Conservation (phyloP, 2,329 filamentous ascomycete genomes). For the Trichoderma sp. region DNA sequence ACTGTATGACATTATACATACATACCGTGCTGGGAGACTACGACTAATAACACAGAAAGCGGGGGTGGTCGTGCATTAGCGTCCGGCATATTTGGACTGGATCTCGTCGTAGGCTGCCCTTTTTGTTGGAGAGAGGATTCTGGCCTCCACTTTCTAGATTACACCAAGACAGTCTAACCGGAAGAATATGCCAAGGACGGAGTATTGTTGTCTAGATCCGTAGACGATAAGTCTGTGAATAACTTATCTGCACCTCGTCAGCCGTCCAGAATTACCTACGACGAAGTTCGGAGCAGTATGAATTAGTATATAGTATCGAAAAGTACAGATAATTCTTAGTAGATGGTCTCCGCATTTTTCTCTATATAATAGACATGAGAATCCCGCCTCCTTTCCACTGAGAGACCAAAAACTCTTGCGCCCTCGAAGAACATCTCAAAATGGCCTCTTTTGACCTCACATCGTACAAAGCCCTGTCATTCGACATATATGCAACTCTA, state of each 20-base stretch:
- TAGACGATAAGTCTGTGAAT: not conserved
- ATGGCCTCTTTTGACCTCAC: slow-evolving; percentile 11
- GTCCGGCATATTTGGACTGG: not conserved
- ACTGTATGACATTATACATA: not conserved
- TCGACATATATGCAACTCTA: slow-evolving; percentile 76
- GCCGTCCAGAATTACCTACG: not conserved
- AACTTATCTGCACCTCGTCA: not conserved
- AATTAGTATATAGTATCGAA: not conserved
- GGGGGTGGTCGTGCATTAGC: not conserved
- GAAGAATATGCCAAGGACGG: not conserved
- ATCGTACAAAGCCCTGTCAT: slow-evolving; percentile 49
- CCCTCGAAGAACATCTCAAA: not conserved
- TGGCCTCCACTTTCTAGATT: not conserved
- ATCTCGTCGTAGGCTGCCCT: slow-evolving; percentile 6
- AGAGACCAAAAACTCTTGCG: not conserved
- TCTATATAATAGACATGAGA: not conserved
- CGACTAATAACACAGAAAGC: not conserved
- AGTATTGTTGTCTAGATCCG: not conserved
- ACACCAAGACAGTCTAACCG: not conserved
- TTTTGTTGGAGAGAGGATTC: not conserved
- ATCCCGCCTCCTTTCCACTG: not conserved
- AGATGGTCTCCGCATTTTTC: not conserved
- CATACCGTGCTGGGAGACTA: not conserved
- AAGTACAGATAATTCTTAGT: not conserved
- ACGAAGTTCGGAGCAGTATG: not conserved